Percentiles rank a stretch among this genome's conserved stretches.
phyloP scores from a whole-genome alignment of 2,329 filamentous ascomycete species.

The Trichophyton simii region DNA sequence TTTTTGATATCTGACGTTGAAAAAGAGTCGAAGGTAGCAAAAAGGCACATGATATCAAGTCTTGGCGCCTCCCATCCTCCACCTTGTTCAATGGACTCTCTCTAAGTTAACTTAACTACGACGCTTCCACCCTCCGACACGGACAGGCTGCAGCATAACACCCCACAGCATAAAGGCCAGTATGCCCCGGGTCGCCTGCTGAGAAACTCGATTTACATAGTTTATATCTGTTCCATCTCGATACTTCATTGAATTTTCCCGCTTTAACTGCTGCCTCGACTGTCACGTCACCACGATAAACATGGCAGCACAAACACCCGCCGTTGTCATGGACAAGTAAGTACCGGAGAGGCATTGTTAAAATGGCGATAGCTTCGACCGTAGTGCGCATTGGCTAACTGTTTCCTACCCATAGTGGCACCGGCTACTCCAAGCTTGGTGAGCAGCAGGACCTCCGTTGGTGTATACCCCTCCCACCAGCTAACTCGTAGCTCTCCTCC shows the following conservation, averaged over 20 bases:
- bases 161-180: neutral
- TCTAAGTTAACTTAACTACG: neutral
- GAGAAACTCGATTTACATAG: neutral
- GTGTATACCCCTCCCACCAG: constrained; percentile 7
- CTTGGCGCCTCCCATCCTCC: neutral
- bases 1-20: neutral
- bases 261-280: neutral
- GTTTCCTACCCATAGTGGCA: constrained; percentile 57
- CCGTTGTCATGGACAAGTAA: constrained; percentile 99
- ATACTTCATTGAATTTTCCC: neutral
- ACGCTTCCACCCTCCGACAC: neutral
- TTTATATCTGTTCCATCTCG: neutral
- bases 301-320: constrained; percentile 97
- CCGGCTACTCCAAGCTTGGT: constrained; percentile 99
- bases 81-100: neutral
- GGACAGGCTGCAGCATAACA: neutral
- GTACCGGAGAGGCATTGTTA: constrained; percentile 29
- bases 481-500: constrained; percentile 23
- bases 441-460: constrained; percentile 23
- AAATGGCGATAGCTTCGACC: constrained; percentile 12
- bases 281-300: constrained; percentile 12
- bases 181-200: neutral
- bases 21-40: neutral
- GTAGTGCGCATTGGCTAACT: constrained; percentile 25
- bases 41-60: constrained; percentile 2